Evolutionary conservation across 495 filamentous ascomycete species (phyloP).

Genomic region (Penicillium maclennaniae): DNA sequence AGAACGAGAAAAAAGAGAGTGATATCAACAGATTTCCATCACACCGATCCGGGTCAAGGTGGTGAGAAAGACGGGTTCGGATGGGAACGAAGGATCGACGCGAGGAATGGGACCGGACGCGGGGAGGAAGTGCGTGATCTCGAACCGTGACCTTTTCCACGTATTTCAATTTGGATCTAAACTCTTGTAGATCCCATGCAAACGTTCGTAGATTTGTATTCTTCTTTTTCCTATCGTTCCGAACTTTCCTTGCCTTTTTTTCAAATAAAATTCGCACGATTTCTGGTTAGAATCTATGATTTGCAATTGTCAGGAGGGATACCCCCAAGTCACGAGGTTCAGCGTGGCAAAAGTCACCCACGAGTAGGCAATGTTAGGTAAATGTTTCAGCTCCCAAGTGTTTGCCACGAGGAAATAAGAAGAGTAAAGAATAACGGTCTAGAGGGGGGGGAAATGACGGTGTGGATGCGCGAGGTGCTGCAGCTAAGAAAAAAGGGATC

Average conservation of each 20-base stretch:
- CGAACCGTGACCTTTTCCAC: not conserved
- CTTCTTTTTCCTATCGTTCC: constrained; percentile 3
- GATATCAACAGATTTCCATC: constrained; percentile 44
- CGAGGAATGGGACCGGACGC: constrained; percentile 10
- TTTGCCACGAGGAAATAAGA: not conserved
- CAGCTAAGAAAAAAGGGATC: constrained; percentile 4
- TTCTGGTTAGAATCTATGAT: not conserved
- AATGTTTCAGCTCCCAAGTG: not conserved
- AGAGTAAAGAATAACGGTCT: constrained; percentile 9
- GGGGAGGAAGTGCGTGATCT: not conserved
- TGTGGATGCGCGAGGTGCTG: constrained; percentile 24
- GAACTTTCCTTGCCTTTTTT: not conserved
- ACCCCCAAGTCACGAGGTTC: not conserved
- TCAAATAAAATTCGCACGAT: not conserved
- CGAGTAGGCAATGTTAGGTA: not conserved
- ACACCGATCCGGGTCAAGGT: constrained; percentile 22
- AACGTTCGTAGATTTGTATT: not conserved
- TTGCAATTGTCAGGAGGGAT: too few relatives aligned
- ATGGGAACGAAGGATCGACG: constrained; percentile 9
- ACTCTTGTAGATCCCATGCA: not conserved
- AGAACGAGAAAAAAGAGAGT: constrained; percentile 13
- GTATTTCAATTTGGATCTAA: not conserved
- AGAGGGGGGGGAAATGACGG: constrained; percentile 29
- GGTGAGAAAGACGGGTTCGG: constrained; percentile 13
- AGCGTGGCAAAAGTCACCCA: not conserved